phyloP scores from a whole-genome alignment of 345 rosid species.

The Cardamine chenopodiifolia region DNA sequence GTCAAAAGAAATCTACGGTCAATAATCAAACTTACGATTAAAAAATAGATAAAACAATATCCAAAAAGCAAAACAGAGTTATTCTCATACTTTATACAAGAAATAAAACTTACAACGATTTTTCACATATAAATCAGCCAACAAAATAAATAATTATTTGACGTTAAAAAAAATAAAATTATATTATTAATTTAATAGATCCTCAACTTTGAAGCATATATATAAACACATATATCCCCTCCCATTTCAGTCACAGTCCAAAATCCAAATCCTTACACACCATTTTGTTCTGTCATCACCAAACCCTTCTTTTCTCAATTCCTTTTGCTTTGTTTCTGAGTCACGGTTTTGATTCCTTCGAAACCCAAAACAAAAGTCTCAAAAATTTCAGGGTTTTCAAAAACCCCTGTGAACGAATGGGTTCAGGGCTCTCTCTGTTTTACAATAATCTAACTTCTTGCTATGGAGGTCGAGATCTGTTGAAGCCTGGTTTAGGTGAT shows the following conservation, averaged over 20 bases:
- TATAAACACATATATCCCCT: neutral
- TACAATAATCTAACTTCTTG: constrained; percentile 34
- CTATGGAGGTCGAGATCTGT: constrained; percentile 23
- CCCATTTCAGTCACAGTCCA: constrained; percentile 29
- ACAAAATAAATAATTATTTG: neutral
- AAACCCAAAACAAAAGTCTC: constrained; percentile 32
- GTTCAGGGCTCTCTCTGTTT: constrained; percentile 58
- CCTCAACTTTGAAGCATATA: constrained; percentile 8
- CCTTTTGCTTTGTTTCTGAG: constrained; percentile 22
- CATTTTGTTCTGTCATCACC: constrained; percentile 36
- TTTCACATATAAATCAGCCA: constrained; percentile 5
- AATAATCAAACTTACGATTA: constrained; percentile 4
- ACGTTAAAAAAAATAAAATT: no score
- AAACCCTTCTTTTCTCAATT: constrained; percentile 27
- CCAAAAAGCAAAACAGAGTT: constrained; percentile 3
- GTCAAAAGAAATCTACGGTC: neutral
- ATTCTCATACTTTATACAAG: neutral
- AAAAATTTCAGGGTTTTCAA: constrained; percentile 16
- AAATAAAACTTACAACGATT: neutral
- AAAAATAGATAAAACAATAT: constrained; percentile 25
- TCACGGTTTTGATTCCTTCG: constrained; percentile 12
- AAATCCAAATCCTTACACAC: constrained; percentile 21
- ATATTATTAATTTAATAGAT: neutral
- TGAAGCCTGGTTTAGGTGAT: constrained; percentile 63
- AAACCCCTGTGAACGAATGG: constrained; percentile 51